A percentile compares a stretch with the other conserved stretches of the same genome.
phyloP scores from a whole-genome alignment of 2,329 filamentous ascomycete genomes.

The Penicillium sp. region DNA sequence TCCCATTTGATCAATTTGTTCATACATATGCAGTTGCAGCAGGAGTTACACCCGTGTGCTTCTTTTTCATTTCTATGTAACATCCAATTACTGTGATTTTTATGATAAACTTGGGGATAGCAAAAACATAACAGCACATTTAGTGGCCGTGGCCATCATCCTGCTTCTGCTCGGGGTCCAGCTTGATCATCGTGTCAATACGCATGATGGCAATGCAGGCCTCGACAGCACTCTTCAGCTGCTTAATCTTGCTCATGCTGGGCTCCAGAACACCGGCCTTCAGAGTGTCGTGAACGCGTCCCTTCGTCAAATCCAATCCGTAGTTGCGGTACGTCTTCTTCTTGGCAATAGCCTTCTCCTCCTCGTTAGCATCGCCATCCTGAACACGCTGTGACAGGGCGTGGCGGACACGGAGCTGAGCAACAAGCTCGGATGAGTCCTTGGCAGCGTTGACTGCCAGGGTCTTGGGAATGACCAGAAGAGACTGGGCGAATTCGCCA shows the following conservation, averaged over 20 bases:
- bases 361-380: conserved; percentile 76
- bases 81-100: conserved; percentile 42
- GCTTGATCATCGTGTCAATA: conserved; percentile 97
- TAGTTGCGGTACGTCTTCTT: conserved; percentile 99
- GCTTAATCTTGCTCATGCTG: conserved; percentile 96
- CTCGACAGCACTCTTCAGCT: conserved; percentile 97
- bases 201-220: conserved; percentile 99
- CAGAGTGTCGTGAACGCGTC: conserved; percentile 89
- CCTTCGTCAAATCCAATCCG: conserved; percentile 85
- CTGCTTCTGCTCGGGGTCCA: conserved; percentile 86
- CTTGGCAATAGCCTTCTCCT: conserved; percentile 86
- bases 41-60: conserved; percentile 25
- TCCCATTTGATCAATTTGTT: conserved; percentile 23
- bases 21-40: conserved; percentile 32
- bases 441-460: conserved; percentile 96
- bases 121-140: conserved; percentile 26
- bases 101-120: conserved; percentile 18
- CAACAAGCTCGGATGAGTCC: conserved; percentile 92
- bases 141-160: conserved; percentile 89
- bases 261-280: conserved; percentile 96
- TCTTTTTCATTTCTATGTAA: conserved; percentile 36
- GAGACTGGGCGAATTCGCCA: conserved; percentile 92
- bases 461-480: conserved; percentile 94
- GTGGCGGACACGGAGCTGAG: conserved; percentile 91
- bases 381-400: conserved; percentile 90